phyloP scores from a whole-genome alignment of 345 rosid species.

The Carallia pectinifolia region DNA sequence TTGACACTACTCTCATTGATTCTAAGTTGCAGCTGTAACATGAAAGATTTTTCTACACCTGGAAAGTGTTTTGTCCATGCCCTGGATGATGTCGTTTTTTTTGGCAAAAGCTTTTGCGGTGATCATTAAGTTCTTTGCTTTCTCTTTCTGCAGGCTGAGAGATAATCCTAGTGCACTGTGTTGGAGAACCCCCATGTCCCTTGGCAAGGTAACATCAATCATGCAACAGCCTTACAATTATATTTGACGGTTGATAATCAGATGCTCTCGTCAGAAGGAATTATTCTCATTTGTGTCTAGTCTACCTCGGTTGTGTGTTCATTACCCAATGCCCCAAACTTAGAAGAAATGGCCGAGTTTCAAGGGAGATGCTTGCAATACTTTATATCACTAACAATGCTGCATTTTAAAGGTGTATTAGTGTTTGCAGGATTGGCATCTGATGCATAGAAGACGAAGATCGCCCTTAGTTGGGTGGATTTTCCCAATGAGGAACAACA shows the following conservation, averaged over 20 bases:
- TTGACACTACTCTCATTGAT: background rate
- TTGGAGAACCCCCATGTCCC: conserved; percentile 61
- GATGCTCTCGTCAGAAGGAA: background rate
- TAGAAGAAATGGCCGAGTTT: background rate
- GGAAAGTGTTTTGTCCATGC: background rate
- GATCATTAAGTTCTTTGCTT: background rate
- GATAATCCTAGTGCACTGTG: conserved; percentile 49
- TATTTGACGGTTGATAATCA: background rate
- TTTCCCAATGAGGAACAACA: conserved; percentile 28
- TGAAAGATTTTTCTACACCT: background rate
- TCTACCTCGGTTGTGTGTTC: no score
- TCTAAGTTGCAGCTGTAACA: background rate
- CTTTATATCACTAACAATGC: background rate
- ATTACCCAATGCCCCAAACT: background rate
- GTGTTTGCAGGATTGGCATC: conserved; percentile 49
- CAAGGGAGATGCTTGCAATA: background rate
- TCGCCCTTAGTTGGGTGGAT: conserved; percentile 48
- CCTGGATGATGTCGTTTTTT: background rate
- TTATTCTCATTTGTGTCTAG: background rate
- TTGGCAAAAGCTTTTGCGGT: background rate
- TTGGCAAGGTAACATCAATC: conserved; percentile 46
- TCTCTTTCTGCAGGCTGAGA: conserved; percentile 43
- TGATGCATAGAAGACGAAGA: conserved; percentile 36
- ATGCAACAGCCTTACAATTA: background rate
- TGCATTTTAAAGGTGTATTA: conserved; percentile 7